These are phyloP conservation scores for Eutrema yunnanense DNA, from an alignment of 345 rosid genomes.

Conservation along the genomic window DNA sequence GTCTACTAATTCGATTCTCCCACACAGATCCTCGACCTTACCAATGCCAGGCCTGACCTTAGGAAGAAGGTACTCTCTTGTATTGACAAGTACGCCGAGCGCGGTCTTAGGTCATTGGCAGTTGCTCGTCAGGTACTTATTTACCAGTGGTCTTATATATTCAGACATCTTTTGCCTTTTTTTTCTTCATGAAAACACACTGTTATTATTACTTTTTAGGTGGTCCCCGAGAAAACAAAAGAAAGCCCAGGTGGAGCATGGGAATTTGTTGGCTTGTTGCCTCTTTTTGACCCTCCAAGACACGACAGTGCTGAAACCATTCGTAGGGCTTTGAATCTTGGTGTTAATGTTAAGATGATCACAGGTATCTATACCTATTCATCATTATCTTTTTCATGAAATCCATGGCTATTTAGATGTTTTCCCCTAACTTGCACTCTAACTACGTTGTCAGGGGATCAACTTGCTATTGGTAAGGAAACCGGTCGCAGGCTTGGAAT, in stretches of 20 bases:
- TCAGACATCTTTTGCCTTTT: not conserved
- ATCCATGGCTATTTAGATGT: not conserved
- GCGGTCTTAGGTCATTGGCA: conserved; percentile 86
- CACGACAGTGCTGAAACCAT: conserved; percentile 59
- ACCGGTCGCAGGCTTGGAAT: conserved; percentile 96
- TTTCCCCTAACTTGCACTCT: conserved; percentile 4
- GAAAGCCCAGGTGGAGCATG: conserved; percentile 70
- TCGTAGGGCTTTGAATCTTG: conserved; percentile 64
- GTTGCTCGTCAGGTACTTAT: conserved; percentile 73
- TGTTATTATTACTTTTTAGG: conserved; percentile 30
- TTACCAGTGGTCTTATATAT: not conserved
- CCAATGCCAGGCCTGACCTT: conserved; percentile 48
- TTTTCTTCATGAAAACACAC: not conserved
- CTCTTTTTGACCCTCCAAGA: conserved; percentile 58
- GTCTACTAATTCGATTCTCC: conserved; percentile 9
- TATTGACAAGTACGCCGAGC: conserved; percentile 77
- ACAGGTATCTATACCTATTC: conserved; percentile 42
- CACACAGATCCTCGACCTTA: conserved; percentile 39
- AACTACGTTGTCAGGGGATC: conserved; percentile 54
- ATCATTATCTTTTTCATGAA: not conserved
- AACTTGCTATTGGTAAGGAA: conserved; percentile 89
- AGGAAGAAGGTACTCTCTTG: conserved; percentile 52
- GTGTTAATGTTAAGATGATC: conserved; percentile 98
- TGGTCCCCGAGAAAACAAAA: conserved; percentile 57
- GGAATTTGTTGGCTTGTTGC: conserved; percentile 69